Conservation (phyloP, 352 stramenopile species). For the Globisporangium recalcitrans region DNA sequence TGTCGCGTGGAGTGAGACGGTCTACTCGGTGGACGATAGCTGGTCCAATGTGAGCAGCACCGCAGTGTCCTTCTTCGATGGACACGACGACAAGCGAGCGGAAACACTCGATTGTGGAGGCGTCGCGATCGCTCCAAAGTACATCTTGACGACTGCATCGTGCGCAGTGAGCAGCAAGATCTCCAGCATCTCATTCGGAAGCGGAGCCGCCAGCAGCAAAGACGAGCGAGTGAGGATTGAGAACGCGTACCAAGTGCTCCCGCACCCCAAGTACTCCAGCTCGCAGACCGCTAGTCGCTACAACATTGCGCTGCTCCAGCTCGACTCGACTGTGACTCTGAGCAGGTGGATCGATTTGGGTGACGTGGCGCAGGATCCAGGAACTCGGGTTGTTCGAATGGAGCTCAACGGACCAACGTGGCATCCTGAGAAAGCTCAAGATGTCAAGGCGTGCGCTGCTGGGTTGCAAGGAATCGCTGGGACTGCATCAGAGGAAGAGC, state of each 20-base stretch:
- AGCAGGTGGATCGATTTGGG: neutral
- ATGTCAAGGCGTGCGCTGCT: neutral
- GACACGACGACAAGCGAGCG: neutral
- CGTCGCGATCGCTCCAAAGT: neutral
- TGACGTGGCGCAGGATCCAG: neutral
- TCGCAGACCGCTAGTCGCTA: neutral
- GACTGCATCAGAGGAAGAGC: neutral
- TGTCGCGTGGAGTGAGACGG: neutral
- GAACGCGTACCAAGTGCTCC: neutral
- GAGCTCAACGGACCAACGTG: neutral
- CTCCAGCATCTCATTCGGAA: neutral
- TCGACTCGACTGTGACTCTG: neutral
- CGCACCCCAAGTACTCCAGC: conserved; percentile 1
- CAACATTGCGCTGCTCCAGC: conserved; percentile 1
- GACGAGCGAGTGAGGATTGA: conserved; percentile 1
- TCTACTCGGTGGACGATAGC: neutral
- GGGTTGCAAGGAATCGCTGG: neutral
- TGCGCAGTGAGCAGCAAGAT: neutral
- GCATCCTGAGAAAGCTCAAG: neutral
- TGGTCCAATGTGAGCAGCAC: neutral
- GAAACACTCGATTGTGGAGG: neutral
- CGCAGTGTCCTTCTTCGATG: neutral
- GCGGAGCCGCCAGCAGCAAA: neutral
- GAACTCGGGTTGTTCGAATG: neutral
- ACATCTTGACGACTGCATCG: neutral